Percentiles rank a stretch among this genome's conserved stretches.
Conservation (phyloP, 768 basidiomycete genomes). For the Mycena sanguinolenta region DNA sequence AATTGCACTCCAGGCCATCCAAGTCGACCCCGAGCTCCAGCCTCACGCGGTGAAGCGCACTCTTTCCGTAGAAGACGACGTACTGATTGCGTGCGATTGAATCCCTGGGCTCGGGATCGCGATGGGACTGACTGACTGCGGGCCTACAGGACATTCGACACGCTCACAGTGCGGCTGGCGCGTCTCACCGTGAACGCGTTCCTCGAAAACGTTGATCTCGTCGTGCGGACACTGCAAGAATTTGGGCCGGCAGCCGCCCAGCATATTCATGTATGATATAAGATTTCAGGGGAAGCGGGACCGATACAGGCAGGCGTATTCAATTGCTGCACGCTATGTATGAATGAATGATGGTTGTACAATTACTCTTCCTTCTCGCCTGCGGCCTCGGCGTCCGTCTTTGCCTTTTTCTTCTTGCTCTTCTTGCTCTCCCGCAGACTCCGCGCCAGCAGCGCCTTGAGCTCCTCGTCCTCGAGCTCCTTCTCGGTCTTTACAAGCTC, state of each 20-base stretch:
- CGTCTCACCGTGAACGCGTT: constrained; percentile 88
- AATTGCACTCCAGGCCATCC: constrained; percentile 87
- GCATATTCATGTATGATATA: constrained; percentile 22
- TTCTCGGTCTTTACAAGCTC: constrained; percentile 93
- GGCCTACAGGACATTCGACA: constrained; percentile 73
- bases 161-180: constrained; percentile 87
- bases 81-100: constrained; percentile 79
- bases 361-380: constrained; percentile 54
- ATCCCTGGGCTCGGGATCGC: neutral
- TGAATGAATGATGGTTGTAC: constrained; percentile 30
- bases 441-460: constrained; percentile 83
- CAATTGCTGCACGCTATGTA: constrained; percentile 32
- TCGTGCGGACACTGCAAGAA: constrained; percentile 83
- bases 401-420: constrained; percentile 88
- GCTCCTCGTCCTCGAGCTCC: constrained; percentile 88
- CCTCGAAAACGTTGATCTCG: constrained; percentile 90
- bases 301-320: constrained; percentile 29
- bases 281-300: constrained; percentile 5
- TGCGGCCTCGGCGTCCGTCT: constrained; percentile 60
- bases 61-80: constrained; percentile 74
- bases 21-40: constrained; percentile 90
- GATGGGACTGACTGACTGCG: constrained; percentile 25
- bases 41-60: constrained; percentile 82
- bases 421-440: constrained; percentile 92
- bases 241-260: constrained; percentile 79